These are phyloP conservation scores for Baorangia bicolor DNA, from an alignment of 768 basidiomycete genomes.

Conservation along the genomic window DNA sequence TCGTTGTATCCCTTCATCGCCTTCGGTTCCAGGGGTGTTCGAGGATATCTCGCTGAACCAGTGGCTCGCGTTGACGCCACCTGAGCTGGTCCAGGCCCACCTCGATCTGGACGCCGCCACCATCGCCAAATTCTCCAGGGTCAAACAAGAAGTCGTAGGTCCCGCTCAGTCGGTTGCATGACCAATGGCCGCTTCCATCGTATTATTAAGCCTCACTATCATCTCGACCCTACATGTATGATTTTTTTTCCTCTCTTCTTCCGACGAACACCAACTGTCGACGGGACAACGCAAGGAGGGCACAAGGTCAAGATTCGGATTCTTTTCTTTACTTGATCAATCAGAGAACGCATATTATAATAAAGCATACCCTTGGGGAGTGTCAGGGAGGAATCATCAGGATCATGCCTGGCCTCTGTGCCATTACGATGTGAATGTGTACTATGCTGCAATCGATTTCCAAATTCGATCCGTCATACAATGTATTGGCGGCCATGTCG, in stretches of 20 bases:
- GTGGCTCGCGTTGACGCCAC: conserved; percentile 64
- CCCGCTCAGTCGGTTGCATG: conserved; percentile 4
- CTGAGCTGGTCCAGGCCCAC: conserved; percentile 58
- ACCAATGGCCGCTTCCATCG: not conserved
- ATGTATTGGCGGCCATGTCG: not conserved
- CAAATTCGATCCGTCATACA: not conserved
- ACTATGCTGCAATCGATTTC: not conserved
- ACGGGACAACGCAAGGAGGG: not conserved
- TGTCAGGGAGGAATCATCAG: not conserved
- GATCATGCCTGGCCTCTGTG: not conserved
- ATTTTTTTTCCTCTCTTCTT: conserved; percentile 1
- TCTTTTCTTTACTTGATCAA: not conserved
- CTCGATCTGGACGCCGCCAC: conserved; percentile 53
- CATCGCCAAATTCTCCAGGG: conserved; percentile 48
- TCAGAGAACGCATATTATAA: not conserved
- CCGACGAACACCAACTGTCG: not conserved
- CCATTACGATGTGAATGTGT: not conserved
- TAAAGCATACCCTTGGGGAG: not conserved
- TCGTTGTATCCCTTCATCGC: not conserved
- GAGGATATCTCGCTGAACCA: conserved; percentile 59
- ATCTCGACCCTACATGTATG: conserved; percentile 13
- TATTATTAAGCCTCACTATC: not conserved
- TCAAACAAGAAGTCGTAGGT: conserved; percentile 51
- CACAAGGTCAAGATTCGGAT: not conserved
- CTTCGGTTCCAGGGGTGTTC: conserved; percentile 37